phyloP scores from a whole-genome alignment of 495 filamentous ascomycete species.

The Neurospora hispaniola region DNA sequence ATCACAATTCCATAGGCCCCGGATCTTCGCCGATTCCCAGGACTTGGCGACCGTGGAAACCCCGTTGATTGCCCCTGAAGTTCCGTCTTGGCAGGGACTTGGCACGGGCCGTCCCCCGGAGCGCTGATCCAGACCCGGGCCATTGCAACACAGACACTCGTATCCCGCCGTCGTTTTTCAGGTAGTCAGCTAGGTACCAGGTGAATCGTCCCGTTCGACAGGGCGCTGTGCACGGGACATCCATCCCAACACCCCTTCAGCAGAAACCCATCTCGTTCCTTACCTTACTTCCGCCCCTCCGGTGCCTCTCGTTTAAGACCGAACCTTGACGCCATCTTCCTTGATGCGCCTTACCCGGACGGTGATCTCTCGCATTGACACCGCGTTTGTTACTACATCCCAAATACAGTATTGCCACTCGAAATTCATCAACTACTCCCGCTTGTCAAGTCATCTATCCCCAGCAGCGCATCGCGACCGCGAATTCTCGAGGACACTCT shows the following conservation, averaged over 20 bases:
- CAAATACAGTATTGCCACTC: fast-evolving
- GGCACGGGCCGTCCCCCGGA: neutral
- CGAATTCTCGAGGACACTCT: neutral
- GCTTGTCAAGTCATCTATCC: neutral
- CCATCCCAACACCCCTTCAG: neutral
- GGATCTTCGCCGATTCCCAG: neutral
- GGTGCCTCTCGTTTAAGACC: neutral
- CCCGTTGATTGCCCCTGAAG: neutral
- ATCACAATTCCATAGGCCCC: neutral
- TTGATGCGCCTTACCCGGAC: neutral
- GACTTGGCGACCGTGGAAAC: neutral
- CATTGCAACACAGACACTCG: neutral
- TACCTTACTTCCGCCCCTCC: neutral
- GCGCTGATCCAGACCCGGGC: neutral
- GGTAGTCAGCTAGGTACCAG: neutral
- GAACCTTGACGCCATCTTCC: neutral
- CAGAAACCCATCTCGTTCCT: neutral
- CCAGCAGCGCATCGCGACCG: neutral
- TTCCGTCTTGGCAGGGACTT: neutral
- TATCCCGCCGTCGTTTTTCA: neutral
- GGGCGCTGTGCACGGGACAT: no score
- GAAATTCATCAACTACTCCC: neutral
- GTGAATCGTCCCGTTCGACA: no score
- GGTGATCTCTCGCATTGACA: neutral
- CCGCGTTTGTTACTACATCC: no score